Percentiles rank a stretch among this genome's conserved stretches.
These are phyloP conservation scores for Biscutella laevigata DNA, from an alignment of 441 rosid genomes.

Conservation along the genomic window DNA sequence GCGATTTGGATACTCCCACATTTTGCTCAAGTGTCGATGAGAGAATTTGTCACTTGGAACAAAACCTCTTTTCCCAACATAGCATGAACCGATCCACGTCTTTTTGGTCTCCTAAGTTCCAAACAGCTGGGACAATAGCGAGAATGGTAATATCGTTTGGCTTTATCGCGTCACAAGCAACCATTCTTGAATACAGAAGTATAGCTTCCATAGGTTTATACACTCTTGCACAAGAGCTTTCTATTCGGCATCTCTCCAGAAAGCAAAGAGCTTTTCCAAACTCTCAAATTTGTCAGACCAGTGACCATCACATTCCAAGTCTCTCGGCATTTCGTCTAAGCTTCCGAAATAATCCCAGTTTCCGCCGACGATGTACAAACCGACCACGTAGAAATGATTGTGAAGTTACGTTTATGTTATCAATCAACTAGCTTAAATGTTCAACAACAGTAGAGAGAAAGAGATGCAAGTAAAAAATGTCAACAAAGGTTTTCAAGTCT, in stretches of 20 bases:
- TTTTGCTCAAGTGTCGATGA: constrained; percentile 63
- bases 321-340: constrained; percentile 58
- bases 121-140: constrained; percentile 60
- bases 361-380: constrained; percentile 34
- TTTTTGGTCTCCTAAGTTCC: constrained; percentile 37
- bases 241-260: constrained; percentile 59
- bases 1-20: constrained; percentile 63
- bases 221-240: constrained; percentile 42
- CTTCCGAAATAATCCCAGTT: constrained; percentile 19
- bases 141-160: constrained; percentile 63
- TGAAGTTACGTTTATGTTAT: too few relatives aligned
- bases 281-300: constrained; percentile 50
- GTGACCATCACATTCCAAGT: constrained; percentile 80
- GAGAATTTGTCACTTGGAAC: constrained; percentile 35
- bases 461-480: too few relatives aligned
- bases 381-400: too few relatives aligned
- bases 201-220: constrained; percentile 45
- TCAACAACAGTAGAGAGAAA: too few relatives aligned
- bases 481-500: too few relatives aligned
- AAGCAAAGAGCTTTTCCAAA: constrained; percentile 42
- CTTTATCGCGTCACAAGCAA: constrained; percentile 34
- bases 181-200: constrained; percentile 60
- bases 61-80: constrained; percentile 55
- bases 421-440: too few relatives aligned
- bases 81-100: constrained; percentile 58